Percentiles rank a stretch among this genome's conserved stretches.
phyloP scores from a whole-genome alignment of 228 moss, liverwort and hornwort genomes.

The Sphagnum magellanicum region DNA sequence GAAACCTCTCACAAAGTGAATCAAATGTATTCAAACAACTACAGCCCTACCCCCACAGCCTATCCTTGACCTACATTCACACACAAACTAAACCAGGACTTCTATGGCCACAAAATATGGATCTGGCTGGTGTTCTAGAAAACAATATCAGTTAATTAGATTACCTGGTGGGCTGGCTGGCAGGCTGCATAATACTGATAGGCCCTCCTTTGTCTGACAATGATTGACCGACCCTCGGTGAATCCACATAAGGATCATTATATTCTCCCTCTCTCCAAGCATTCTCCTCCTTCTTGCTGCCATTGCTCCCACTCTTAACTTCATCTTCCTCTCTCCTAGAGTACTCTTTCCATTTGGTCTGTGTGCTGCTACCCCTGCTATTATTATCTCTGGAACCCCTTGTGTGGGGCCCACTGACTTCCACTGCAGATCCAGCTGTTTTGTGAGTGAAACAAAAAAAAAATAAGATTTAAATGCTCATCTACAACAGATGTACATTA shows the following conservation, averaged over 20 bases:
- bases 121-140: no score
- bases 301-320: slow-evolving; percentile 22
- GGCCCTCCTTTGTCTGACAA: slow-evolving; percentile 36
- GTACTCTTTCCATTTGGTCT: slow-evolving; percentile 30
- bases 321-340: slow-evolving; percentile 61
- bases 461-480: background rate
- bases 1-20: background rate
- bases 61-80: no score
- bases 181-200: slow-evolving; percentile 23
- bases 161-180: background rate
- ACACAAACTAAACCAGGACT: no score
- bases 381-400: slow-evolving; percentile 42
- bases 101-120: no score
- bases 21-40: no score
- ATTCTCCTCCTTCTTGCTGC: slow-evolving; percentile 35
- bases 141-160: background rate
- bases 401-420: slow-evolving; percentile 22
- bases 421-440: slow-evolving; percentile 34
- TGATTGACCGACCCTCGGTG: slow-evolving; percentile 6
- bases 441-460: background rate
- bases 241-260: slow-evolving; percentile 29
- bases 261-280: slow-evolving; percentile 50
- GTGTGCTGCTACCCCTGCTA: slow-evolving; percentile 19
- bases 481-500: no score
- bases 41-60: no score